Evolutionary conservation across 1,284 basidiomycete genomes (phyloP).

Genomic region (Irpex lacteus): DNA sequence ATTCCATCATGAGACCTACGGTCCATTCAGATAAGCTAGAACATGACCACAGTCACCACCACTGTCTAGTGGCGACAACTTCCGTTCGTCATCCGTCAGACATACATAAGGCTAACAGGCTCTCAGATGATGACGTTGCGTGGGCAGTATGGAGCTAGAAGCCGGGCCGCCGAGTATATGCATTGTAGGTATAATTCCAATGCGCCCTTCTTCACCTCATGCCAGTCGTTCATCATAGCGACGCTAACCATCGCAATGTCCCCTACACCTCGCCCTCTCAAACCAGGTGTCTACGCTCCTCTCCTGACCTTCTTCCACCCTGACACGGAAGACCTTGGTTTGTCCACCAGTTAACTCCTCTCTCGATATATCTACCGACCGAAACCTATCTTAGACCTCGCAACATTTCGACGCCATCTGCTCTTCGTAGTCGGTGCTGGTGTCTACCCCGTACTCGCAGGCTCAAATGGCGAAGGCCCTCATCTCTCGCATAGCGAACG

Average conservation of each 20-base stretch:
- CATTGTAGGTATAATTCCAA: not conserved
- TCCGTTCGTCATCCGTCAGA: not conserved
- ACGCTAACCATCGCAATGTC: conserved; percentile 13
- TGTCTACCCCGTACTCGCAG: conserved; percentile 74
- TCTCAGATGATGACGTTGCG: not conserved
- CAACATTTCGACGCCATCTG: conserved; percentile 73
- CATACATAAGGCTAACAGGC: not conserved
- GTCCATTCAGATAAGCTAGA: not conserved
- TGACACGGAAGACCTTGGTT: conserved; percentile 79
- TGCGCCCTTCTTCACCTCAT: not conserved
- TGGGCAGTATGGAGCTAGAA: not conserved
- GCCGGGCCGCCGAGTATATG: not conserved
- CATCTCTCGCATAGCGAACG: conserved; percentile 80
- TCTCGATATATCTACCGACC: not conserved
- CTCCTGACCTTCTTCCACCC: conserved; percentile 84
- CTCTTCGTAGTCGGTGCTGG: conserved; percentile 69
- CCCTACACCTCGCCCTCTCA: conserved; percentile 50
- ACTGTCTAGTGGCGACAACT: not conserved
- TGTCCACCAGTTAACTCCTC: conserved; percentile 22
- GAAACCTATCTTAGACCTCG: conserved; percentile 52
- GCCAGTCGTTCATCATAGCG: not conserved
- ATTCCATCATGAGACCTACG: not conserved
- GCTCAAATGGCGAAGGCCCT: conserved; percentile 83
- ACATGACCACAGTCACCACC: not conserved
- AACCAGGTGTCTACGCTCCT: conserved; percentile 80